phyloP scores from a whole-genome alignment of 106 monocot genomes.

The Hemerocallis citrina region DNA sequence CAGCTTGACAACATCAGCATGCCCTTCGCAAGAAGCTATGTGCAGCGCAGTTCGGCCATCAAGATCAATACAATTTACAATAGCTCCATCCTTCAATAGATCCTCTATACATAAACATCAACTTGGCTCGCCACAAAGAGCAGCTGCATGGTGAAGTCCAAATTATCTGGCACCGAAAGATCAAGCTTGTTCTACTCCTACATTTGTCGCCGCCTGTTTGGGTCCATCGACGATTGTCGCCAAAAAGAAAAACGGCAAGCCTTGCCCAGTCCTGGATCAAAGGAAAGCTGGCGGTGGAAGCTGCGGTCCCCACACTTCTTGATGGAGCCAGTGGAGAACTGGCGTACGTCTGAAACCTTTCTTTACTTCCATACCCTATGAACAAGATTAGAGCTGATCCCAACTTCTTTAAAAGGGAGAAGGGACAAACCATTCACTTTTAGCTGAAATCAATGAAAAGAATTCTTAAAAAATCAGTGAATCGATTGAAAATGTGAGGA shows the following conservation, averaged over 20 bases:
- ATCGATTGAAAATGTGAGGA: too few relatives aligned
- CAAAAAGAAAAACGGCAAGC: slow-evolving; percentile 30
- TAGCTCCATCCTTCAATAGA: slow-evolving; percentile 41
- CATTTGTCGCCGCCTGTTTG: slow-evolving; percentile 17
- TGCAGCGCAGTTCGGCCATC: slow-evolving; percentile 87
- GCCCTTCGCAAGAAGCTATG: slow-evolving; percentile 80
- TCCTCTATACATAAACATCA: slow-evolving; percentile 49
- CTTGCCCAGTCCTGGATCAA: slow-evolving; percentile 12
- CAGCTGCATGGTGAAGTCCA: slow-evolving; percentile 79
- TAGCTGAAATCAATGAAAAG: background rate
- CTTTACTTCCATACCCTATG: slow-evolving; percentile 28
- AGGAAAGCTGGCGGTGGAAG: slow-evolving; percentile 44
- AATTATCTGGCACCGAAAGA: slow-evolving; percentile 54
- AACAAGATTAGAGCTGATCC: background rate
- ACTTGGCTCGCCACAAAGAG: slow-evolving; percentile 69
- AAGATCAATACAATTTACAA: slow-evolving; percentile 84
- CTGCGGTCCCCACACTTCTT: slow-evolving; percentile 17
- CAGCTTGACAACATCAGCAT: slow-evolving; percentile 52
- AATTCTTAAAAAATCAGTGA: too few relatives aligned
- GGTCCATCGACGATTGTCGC: slow-evolving; percentile 59
- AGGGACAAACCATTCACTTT: slow-evolving; percentile 1
- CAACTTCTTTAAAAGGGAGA: background rate
- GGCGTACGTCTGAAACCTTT: slow-evolving; percentile 28
- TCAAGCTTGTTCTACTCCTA: slow-evolving; percentile 19
- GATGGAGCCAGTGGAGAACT: slow-evolving; percentile 40